Percentiles rank a stretch among this genome's conserved stretches.
phyloP scores from a whole-genome alignment of 2,329 filamentous ascomycete species.

The Sporothrix variecibatus region DNA sequence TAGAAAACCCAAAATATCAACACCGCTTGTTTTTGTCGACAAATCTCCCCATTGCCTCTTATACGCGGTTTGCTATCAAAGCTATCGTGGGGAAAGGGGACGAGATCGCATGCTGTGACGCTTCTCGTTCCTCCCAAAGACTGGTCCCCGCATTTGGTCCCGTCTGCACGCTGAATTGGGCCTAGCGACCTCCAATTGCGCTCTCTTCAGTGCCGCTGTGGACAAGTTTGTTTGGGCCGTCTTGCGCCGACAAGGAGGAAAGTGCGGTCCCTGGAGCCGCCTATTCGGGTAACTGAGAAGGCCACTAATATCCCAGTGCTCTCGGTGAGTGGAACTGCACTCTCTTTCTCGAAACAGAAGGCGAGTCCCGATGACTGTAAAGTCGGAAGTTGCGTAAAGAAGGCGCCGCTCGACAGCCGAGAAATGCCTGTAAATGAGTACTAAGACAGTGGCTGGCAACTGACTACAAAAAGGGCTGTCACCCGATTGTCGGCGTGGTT shows the following conservation, averaged over 20 bases:
- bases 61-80: constrained; percentile 4
- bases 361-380: not conserved
- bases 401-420: not conserved
- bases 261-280: not conserved
- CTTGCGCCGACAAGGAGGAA: not conserved
- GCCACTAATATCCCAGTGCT: not conserved
- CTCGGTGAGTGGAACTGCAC: not conserved
- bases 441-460: not conserved
- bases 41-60: not conserved
- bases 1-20: not conserved
- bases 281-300: constrained; percentile 3
- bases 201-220: not conserved
- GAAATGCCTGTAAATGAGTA: not conserved
- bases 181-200: not conserved
- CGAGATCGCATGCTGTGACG: not conserved
- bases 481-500: not conserved
- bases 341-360: not conserved
- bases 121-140: not conserved
- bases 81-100: not conserved
- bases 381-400: not conserved
- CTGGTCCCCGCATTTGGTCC: not conserved
- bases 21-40: not conserved
- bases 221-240: too few relatives aligned
- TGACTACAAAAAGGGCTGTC: not conserved
- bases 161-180: not conserved